Percentiles rank a stretch among this genome's conserved stretches.
These are phyloP conservation scores for Cercospora citrullina DNA, from an alignment of 2,329 filamentous ascomycete species.

Conservation along the genomic window DNA sequence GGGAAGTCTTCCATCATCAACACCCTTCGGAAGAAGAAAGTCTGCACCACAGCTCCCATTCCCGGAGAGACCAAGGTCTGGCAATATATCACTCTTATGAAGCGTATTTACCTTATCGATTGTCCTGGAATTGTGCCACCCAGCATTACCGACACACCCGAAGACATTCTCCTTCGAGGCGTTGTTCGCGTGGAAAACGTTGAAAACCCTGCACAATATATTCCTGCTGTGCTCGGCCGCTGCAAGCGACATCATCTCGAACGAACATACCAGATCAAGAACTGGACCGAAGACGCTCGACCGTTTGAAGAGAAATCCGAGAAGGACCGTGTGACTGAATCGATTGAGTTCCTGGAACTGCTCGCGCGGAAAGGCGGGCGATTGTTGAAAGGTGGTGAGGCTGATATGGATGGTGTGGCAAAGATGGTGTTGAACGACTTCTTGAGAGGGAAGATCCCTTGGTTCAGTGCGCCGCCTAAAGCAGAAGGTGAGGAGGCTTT, in stretches of 20 bases:
- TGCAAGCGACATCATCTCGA: constrained; percentile 88
- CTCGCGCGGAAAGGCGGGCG: constrained; percentile 84
- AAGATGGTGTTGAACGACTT: constrained; percentile 98
- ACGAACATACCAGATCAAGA: constrained; percentile 84
- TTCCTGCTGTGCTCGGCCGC: constrained; percentile 74
- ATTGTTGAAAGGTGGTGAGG: constrained; percentile 87
- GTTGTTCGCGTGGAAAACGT: constrained; percentile 95
- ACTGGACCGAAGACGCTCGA: constrained; percentile 52
- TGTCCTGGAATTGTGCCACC: constrained; percentile 96
- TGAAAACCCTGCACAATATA: constrained; percentile 94
- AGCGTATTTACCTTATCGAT: constrained; percentile 91
- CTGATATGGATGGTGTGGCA: constrained; percentile 89
- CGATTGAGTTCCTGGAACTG: constrained; percentile 81
- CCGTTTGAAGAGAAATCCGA: constrained; percentile 32
- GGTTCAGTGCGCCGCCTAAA: constrained; percentile 81
- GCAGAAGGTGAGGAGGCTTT: constrained; percentile 49
- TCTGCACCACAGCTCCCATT: constrained; percentile 89
- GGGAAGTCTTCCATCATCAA: constrained; percentile 98
- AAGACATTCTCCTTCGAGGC: constrained; percentile 85
- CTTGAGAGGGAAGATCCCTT: constrained; percentile 89
- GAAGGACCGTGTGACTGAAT: constrained; percentile 51
- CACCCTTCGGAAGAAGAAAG: constrained; percentile 89
- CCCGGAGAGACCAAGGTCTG: constrained; percentile 97
- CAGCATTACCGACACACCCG: constrained; percentile 75
- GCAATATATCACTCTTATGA: constrained; percentile 97